phyloP scores from a whole-genome alignment of 2,329 filamentous ascomycete genomes.

The Pseudogymnoascus sp. region DNA sequence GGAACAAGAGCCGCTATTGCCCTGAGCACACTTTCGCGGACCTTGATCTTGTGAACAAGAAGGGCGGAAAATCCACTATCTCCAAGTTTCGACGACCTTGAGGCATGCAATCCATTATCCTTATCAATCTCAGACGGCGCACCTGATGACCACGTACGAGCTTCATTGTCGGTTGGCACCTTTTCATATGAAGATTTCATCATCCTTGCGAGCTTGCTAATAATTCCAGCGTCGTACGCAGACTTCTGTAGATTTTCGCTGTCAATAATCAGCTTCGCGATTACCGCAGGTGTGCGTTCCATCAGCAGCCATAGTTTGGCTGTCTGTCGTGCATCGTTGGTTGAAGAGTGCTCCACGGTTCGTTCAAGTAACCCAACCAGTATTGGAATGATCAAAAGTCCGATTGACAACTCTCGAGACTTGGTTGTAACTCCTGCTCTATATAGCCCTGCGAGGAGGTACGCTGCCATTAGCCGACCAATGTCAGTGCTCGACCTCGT shows the following conservation, averaged over 20 bases:
- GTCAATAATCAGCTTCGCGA: slow-evolving; percentile 72
- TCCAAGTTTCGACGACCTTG: slow-evolving; percentile 45
- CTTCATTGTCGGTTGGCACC: slow-evolving; percentile 35
- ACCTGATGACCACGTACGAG: slow-evolving; percentile 46
- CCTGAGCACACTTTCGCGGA: slow-evolving; percentile 68
- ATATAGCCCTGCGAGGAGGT: slow-evolving; percentile 61
- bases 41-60: slow-evolving; percentile 62
- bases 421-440: slow-evolving; percentile 59
- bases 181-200: slow-evolving; percentile 61
- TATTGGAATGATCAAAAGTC: slow-evolving; percentile 61
- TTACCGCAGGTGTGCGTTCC: slow-evolving; percentile 65
- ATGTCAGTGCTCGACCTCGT: slow-evolving; percentile 50
- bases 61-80: slow-evolving; percentile 51
- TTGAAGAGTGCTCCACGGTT: slow-evolving; percentile 33
- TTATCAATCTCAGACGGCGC: not conserved
- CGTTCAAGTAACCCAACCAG: slow-evolving; percentile 58
- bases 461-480: slow-evolving; percentile 60
- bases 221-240: slow-evolving; percentile 62
- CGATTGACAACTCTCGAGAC: slow-evolving; percentile 55
- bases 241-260: slow-evolving; percentile 73
- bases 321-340: slow-evolving; percentile 30
- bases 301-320: slow-evolving; percentile 45
- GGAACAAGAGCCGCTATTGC: slow-evolving; percentile 76
- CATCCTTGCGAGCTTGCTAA: slow-evolving; percentile 54
- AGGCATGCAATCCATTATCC: not conserved